Percentiles rank a stretch among this genome's conserved stretches.
These are phyloP conservation scores for Solanum peruvianum DNA, from an alignment of 257 asterid species.

Conservation along the genomic window DNA sequence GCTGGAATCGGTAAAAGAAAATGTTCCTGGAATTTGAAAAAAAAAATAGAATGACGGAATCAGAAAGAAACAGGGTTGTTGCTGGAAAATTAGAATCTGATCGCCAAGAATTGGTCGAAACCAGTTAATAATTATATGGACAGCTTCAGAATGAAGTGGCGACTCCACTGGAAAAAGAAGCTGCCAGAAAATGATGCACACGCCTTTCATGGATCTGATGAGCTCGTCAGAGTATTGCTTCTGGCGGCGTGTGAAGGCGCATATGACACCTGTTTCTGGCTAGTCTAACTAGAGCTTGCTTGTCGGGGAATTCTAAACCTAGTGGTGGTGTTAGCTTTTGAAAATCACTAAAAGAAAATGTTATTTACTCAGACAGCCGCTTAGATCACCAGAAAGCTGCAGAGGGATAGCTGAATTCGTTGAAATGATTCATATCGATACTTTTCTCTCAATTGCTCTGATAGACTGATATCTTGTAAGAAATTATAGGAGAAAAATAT, in stretches of 20 bases:
- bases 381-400: neutral
- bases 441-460: neutral
- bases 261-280: neutral
- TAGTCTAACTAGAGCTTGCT: neutral
- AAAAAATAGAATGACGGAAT: neutral
- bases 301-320: neutral
- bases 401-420: neutral
- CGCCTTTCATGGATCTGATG: too few species aligned
- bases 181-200: too few species aligned
- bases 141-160: neutral
- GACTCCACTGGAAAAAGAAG: neutral
- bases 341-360: neutral
- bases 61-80: neutral
- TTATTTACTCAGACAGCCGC: neutral
- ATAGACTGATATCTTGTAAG: neutral
- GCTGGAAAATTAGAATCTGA: neutral
- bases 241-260: neutral
- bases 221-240: neutral
- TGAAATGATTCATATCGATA: neutral
- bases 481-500: neutral
- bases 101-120: neutral
- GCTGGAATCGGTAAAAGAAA: neutral
- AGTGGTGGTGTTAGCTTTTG: neutral
- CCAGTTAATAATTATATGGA: neutral
- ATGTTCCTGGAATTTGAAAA: neutral